Percentiles rank a stretch among this genome's conserved stretches.
phyloP scores from a whole-genome alignment of 257 asterid genomes.

The Solanum clarkiae region DNA sequence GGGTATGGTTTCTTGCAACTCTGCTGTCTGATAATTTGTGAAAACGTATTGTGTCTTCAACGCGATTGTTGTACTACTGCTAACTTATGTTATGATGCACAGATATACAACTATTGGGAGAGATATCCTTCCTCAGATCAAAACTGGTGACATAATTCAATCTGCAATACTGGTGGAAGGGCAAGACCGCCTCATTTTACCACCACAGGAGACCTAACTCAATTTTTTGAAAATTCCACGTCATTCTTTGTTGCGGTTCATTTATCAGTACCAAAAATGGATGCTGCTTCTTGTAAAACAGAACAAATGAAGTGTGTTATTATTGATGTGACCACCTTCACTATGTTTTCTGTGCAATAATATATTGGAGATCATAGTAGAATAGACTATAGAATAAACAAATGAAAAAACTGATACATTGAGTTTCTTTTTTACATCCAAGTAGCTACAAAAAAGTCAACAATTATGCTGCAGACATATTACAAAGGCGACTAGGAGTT shows the following conservation, averaged over 20 bases:
- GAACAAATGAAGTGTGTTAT: background rate
- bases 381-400: background rate
- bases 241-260: background rate
- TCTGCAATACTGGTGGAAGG: constrained; percentile 83
- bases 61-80: background rate
- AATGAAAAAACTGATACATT: background rate
- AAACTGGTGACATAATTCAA: constrained; percentile 70
- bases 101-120: constrained; percentile 67
- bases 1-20: constrained; percentile 37
- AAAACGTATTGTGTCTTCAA: background rate
- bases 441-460: background rate
- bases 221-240: background rate
- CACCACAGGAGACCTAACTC: constrained; percentile 6
- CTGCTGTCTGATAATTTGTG: background rate
- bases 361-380: background rate
- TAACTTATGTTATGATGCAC: constrained; percentile 1
- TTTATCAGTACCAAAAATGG: background rate
- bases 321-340: background rate
- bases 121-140: constrained; percentile 60
- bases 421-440: background rate
- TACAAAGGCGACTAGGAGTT: constrained; percentile 49
- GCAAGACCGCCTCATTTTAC: constrained; percentile 68
- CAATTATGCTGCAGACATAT: constrained; percentile 19
- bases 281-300: background rate
- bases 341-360: background rate